Evolutionary conservation across 2,329 filamentous ascomycete genomes (phyloP).

Genomic region (Xylaria sp.): DNA sequence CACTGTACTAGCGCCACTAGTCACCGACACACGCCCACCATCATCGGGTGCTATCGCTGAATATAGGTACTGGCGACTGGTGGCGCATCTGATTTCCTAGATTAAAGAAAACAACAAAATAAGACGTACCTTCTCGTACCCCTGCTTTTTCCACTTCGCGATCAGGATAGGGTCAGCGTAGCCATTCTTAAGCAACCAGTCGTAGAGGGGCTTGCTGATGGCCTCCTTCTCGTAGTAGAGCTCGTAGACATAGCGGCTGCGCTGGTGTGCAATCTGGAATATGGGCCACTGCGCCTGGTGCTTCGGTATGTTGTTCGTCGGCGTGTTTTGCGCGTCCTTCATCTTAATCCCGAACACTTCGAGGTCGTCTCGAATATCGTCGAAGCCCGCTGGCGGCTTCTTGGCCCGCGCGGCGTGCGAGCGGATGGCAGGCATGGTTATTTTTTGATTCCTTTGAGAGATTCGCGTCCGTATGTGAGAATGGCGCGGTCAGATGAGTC

Average conservation of each 20-base stretch:
- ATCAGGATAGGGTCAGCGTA: constrained; percentile 97
- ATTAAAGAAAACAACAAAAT: neutral
- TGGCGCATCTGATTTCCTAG: neutral
- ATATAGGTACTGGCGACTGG: neutral
- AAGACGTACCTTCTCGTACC: constrained; percentile 87
- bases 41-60: neutral
- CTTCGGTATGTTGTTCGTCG: constrained; percentile 80
- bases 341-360: constrained; percentile 90
- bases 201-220: constrained; percentile 91
- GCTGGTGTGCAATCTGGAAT: constrained; percentile 95
- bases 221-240: constrained; percentile 98
- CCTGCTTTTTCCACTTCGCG: constrained; percentile 99
- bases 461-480: constrained; percentile 21
- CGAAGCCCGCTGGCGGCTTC: constrained; percentile 86
- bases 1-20: neutral
- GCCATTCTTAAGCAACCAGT: constrained; percentile 95
- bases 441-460: constrained; percentile 13
- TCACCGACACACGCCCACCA: neutral
- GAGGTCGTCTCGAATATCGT: constrained; percentile 87
- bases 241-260: constrained; percentile 93
- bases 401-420: constrained; percentile 78
- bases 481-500: neutral
- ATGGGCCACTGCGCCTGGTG: constrained; percentile 97
- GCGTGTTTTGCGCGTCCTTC: constrained; percentile 94
- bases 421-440: constrained; percentile 76